Percentiles rank a stretch among this genome's conserved stretches.
Conservation (phyloP, 1,284 basidiomycete genomes). For the Puccinia hordei region DNA sequence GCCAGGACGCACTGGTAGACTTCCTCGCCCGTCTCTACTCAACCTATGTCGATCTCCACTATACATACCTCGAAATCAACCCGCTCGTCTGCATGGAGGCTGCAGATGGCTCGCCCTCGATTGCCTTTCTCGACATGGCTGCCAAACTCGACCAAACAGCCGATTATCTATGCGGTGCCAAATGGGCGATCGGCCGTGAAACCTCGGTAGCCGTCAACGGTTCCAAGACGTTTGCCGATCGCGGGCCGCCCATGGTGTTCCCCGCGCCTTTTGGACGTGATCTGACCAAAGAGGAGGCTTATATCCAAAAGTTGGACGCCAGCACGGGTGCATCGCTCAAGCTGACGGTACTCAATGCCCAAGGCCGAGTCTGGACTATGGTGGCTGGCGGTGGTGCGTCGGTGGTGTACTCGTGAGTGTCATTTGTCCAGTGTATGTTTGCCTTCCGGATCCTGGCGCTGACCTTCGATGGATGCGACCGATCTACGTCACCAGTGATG, state of each 20-base stretch:
- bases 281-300: constrained; percentile 97
- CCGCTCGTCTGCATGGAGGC: constrained; percentile 92
- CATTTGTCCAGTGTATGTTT: background rate
- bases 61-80: constrained; percentile 99
- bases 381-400: constrained; percentile 81
- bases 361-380: constrained; percentile 99
- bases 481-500: constrained; percentile 69
- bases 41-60: constrained; percentile 96
- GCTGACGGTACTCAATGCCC: constrained; percentile 90
- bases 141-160: constrained; percentile 99
- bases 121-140: constrained; percentile 98
- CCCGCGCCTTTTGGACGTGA: constrained; percentile 97
- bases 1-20: constrained; percentile 83
- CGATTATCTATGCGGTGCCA: constrained; percentile 95
- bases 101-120: constrained; percentile 72
- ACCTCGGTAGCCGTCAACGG: constrained; percentile 66
- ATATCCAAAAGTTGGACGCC: constrained; percentile 96
- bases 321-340: constrained; percentile 98
- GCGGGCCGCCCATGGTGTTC: constrained; percentile 87
- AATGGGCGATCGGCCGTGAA: constrained; percentile 97
- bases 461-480: background rate
- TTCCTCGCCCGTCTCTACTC: constrained; percentile 94
- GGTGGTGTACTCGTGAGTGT: constrained; percentile 70
- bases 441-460: background rate
- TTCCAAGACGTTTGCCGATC: constrained; percentile 74